phyloP scores from a whole-genome alignment of 2,329 filamentous ascomycete genomes.

The Mycogone perniciosa region DNA sequence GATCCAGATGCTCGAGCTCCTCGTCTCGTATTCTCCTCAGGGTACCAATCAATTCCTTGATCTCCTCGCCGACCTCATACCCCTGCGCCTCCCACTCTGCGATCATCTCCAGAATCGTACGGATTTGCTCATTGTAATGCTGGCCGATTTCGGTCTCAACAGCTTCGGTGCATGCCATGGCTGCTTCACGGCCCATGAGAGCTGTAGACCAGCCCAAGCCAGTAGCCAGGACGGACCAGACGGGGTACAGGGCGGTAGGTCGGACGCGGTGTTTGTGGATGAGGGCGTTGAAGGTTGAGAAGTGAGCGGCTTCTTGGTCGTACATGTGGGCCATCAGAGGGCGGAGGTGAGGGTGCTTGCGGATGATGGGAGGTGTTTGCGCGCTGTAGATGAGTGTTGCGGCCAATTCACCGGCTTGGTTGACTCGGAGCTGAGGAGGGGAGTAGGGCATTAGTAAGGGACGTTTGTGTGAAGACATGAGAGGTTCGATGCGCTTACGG shows the following conservation, averaged over 20 bases:
- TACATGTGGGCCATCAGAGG: slow-evolving; percentile 97
- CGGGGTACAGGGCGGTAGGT: slow-evolving; percentile 83
- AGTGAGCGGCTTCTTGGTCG: slow-evolving; percentile 86
- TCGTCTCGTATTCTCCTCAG: slow-evolving; percentile 85
- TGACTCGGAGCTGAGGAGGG: slow-evolving; percentile 67
- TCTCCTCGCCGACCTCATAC: slow-evolving; percentile 73
- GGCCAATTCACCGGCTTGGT: slow-evolving; percentile 96
- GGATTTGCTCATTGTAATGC: slow-evolving; percentile 92
- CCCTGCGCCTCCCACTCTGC: slow-evolving; percentile 67
- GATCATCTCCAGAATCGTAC: slow-evolving; percentile 74
- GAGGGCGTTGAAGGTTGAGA: slow-evolving; percentile 76
- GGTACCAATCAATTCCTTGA: slow-evolving; percentile 64
- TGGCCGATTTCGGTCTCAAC: slow-evolving; percentile 96
- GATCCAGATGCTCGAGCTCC: slow-evolving; percentile 92
- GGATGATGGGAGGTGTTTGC: slow-evolving; percentile 75
- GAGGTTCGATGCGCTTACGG: slow-evolving; percentile 40
- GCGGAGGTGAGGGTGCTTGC: slow-evolving; percentile 77
- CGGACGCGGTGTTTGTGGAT: slow-evolving; percentile 82
- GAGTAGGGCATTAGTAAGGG: not conserved
- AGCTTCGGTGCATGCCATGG: slow-evolving; percentile 97
- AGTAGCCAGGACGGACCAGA: slow-evolving; percentile 78
- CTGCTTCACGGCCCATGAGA: slow-evolving; percentile 81
- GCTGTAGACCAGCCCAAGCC: slow-evolving; percentile 86
- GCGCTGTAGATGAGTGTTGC: slow-evolving; percentile 89
- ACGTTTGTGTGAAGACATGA: not conserved